Evolutionary conservation across 108 stramenopile species (phyloP).

Genomic region (Halocafeteria seosinensis): DNA sequence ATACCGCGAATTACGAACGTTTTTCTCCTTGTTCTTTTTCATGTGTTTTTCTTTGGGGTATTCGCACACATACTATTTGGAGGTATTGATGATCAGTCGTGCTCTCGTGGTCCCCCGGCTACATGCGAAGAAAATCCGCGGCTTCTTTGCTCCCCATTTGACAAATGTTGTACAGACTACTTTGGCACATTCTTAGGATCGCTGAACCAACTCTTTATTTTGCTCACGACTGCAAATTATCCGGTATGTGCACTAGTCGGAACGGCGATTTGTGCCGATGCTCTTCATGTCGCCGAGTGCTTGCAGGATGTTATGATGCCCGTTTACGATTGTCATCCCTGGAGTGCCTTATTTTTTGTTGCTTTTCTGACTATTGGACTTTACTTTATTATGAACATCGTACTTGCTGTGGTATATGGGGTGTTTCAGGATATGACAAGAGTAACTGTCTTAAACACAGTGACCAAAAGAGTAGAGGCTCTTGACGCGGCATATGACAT

Average conservation of each 20-base stretch:
- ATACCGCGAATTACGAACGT: background rate
- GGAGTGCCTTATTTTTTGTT: constrained; percentile 6
- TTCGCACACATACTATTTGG: background rate
- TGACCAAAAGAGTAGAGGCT: background rate
- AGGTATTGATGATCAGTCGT: background rate
- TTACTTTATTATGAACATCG: constrained; percentile 13
- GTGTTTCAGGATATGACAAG: background rate
- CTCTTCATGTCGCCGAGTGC: too few species aligned
- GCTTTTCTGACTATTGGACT: constrained; percentile 6
- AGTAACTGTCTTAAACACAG: background rate
- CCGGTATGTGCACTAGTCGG: too few species aligned
- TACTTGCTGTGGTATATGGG: constrained; percentile 3
- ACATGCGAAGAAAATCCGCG: background rate
- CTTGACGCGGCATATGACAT: background rate
- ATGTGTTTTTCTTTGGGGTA: background rate
- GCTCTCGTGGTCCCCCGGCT: background rate
- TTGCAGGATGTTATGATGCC: constrained; percentile 16
- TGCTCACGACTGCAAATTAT: constrained; percentile 11
- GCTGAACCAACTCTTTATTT: constrained; percentile 3
- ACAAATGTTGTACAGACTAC: background rate
- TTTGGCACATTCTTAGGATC: background rate
- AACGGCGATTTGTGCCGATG: too few species aligned
- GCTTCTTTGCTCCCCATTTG: background rate
- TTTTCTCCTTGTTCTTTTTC: background rate
- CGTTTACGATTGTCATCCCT: background rate